phyloP scores from a whole-genome alignment of 306 rosid species.

The Myrica gale region DNA sequence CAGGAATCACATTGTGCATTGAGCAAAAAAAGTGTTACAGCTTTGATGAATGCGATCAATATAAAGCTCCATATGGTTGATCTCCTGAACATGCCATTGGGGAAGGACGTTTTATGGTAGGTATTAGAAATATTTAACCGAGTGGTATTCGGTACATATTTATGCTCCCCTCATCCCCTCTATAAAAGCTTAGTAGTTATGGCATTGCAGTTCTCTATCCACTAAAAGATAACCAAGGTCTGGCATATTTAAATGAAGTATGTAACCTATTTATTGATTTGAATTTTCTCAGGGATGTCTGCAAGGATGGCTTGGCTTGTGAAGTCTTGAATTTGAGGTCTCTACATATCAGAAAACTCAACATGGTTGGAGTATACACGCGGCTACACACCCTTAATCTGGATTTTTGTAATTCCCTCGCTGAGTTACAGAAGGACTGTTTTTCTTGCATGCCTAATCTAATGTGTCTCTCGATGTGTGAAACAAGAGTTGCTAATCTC shows the following conservation, averaged over 20 bases:
- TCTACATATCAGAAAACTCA: slow-evolving; percentile 65
- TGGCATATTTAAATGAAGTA: slow-evolving; percentile 4
- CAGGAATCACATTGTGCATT: slow-evolving; percentile 54
- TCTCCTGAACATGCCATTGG: slow-evolving; percentile 57
- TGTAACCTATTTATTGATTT: slow-evolving; percentile 26
- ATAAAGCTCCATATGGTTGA: slow-evolving; percentile 74
- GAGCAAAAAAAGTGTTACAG: slow-evolving; percentile 53
- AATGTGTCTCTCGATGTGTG: slow-evolving; percentile 68
- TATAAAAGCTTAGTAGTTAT: slow-evolving; percentile 6
- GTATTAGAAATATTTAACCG: slow-evolving; percentile 1
- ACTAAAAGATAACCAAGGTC: slow-evolving; percentile 9
- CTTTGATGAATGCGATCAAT: slow-evolving; percentile 61
- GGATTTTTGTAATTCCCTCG: slow-evolving; percentile 63
- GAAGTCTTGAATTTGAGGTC: slow-evolving; percentile 60
- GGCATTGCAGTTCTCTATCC: slow-evolving; percentile 9
- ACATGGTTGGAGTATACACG: slow-evolving; percentile 63
- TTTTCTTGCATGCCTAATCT: slow-evolving; percentile 77
- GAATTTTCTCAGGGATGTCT: slow-evolving; percentile 55
- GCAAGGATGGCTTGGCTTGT: slow-evolving; percentile 68
- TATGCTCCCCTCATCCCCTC: background rate
- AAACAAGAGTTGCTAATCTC: slow-evolving; percentile 74
- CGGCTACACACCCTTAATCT: slow-evolving; percentile 64
- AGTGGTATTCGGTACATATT: background rate
- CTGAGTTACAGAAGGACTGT: slow-evolving; percentile 66
- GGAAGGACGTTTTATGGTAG: slow-evolving; percentile 68